Evolutionary conservation across 208 protist genomes (phyloP).

Genomic region (Trypanosoma avium): DNA sequence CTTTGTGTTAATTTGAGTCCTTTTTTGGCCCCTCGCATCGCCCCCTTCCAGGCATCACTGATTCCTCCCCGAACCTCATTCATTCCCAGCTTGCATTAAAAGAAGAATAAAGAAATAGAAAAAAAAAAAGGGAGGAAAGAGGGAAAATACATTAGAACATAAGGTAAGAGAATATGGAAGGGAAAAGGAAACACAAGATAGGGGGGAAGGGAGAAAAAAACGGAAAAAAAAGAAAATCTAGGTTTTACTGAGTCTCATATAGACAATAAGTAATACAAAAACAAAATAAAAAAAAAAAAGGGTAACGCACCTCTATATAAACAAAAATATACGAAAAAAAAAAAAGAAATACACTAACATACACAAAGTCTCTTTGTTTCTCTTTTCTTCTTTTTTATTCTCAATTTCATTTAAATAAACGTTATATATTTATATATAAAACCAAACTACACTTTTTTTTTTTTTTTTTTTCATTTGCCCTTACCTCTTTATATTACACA

Average conservation of each 20-base stretch:
- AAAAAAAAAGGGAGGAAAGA: conserved; percentile 16
- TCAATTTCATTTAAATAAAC: background rate
- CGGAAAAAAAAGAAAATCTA: background rate
- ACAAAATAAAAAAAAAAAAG: background rate
- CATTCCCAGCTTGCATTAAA: conserved; percentile 30
- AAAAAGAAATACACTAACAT: background rate
- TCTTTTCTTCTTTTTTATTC: background rate
- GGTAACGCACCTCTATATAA: background rate
- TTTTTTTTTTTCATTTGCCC: background rate
- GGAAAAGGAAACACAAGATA: conserved; percentile 15
- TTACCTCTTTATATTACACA: background rate
- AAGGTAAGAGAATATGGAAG: too few species aligned
- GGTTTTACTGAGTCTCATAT: background rate
- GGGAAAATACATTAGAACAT: too few species aligned
- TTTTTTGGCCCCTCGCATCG: conserved; percentile 64
- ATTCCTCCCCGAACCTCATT: conserved; percentile 73
- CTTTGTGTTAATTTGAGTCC: conserved; percentile 75
- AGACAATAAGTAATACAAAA: background rate
- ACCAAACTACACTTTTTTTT: background rate
- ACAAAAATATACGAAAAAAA: background rate
- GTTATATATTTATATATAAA: conserved; percentile 1
- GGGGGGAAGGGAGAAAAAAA: conserved; percentile 8
- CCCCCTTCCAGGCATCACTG: conserved; percentile 65
- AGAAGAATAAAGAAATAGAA: conserved; percentile 5
- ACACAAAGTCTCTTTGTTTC: too few species aligned